Evolutionary conservation across 108 stramenopile genomes (phyloP).

Genomic region (Cyclotella atomus): DNA sequence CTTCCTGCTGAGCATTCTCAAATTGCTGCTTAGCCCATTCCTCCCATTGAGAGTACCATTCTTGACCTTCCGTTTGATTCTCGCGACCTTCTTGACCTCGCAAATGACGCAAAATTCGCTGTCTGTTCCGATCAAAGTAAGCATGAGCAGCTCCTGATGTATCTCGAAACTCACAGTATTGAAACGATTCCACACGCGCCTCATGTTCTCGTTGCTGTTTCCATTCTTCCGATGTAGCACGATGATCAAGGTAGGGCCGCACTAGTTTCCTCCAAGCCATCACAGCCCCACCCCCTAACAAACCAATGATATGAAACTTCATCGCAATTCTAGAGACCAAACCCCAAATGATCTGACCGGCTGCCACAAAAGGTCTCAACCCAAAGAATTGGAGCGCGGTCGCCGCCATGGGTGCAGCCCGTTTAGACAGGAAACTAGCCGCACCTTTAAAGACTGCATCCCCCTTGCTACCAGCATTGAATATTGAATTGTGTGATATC

Average conservation of each 20-base stretch:
- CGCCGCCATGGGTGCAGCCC: slow-evolving; percentile 30
- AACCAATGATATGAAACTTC: slow-evolving; percentile 63
- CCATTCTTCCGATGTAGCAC: slow-evolving; percentile 73
- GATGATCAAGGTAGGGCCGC: slow-evolving; percentile 71
- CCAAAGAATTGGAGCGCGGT: slow-evolving; percentile 43
- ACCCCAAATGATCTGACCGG: slow-evolving; percentile 14
- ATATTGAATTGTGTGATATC: slow-evolving; percentile 57
- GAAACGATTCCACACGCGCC: slow-evolving; percentile 41
- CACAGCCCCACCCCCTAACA: slow-evolving; percentile 60
- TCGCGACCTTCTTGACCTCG: slow-evolving; percentile 53
- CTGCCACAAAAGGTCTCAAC: slow-evolving; percentile 30
- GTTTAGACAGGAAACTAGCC: slow-evolving; percentile 37
- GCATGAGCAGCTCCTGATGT: slow-evolving; percentile 48
- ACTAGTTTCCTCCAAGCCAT: slow-evolving; percentile 79
- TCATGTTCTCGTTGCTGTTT: slow-evolving; percentile 81
- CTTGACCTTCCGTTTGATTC: slow-evolving; percentile 58
- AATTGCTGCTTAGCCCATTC: slow-evolving; percentile 76
- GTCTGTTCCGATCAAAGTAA: slow-evolving; percentile 59
- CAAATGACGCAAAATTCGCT: slow-evolving; percentile 57
- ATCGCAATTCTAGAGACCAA: slow-evolving; percentile 29
- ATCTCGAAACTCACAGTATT: slow-evolving; percentile 62
- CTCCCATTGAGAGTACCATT: slow-evolving; percentile 86
- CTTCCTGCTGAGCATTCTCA: slow-evolving; percentile 53
- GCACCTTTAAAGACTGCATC: slow-evolving; percentile 16
- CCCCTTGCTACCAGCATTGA: slow-evolving; percentile 18